Evolutionary conservation across 441 rosid species (phyloP).

Genomic region (Euphorbia celastroides): DNA sequence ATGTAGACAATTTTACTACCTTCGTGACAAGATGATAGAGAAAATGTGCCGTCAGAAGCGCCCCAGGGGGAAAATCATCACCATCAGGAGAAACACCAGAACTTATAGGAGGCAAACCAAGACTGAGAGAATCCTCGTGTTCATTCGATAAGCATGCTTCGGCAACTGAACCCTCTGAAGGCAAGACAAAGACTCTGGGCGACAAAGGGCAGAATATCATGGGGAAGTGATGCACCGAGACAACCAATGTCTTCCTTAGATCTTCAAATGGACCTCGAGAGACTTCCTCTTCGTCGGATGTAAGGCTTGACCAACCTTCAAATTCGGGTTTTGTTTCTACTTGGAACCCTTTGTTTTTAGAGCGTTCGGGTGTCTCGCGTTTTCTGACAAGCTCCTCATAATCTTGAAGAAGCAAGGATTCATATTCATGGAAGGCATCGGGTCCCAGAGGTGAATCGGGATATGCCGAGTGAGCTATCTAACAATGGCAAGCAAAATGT

Average conservation of each 20-base stretch:
- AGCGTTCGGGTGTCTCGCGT: conserved; percentile 24
- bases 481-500: conserved; percentile 21
- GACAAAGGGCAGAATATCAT: conserved; percentile 82
- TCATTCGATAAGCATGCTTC: conserved; percentile 71
- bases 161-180: conserved; percentile 89
- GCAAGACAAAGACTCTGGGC: conserved; percentile 83
- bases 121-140: conserved; percentile 74
- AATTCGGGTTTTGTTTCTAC: conserved; percentile 33
- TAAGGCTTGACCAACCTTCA: conserved; percentile 58
- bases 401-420: conserved; percentile 87
- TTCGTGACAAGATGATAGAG: conserved; percentile 82
- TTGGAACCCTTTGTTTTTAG: conserved; percentile 23
- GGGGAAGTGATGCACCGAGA: conserved; percentile 85
- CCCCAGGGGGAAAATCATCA: conserved; percentile 84
- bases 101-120: conserved; percentile 80
- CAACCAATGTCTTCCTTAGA: conserved; percentile 38
- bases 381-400: conserved; percentile 73
- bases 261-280: conserved; percentile 43
- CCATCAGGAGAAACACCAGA: conserved; percentile 52
- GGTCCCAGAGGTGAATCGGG: conserved; percentile 93
- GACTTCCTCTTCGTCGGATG: conserved; percentile 41
- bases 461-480: conserved; percentile 79
- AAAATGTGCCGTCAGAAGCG: conserved; percentile 84
- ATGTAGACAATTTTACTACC: conserved; percentile 33
- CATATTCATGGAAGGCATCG: conserved; percentile 85